Base-by-base conservation (phyloP, 768 basidiomycete species). In the Symmetrospora coprosmae region DNA sequence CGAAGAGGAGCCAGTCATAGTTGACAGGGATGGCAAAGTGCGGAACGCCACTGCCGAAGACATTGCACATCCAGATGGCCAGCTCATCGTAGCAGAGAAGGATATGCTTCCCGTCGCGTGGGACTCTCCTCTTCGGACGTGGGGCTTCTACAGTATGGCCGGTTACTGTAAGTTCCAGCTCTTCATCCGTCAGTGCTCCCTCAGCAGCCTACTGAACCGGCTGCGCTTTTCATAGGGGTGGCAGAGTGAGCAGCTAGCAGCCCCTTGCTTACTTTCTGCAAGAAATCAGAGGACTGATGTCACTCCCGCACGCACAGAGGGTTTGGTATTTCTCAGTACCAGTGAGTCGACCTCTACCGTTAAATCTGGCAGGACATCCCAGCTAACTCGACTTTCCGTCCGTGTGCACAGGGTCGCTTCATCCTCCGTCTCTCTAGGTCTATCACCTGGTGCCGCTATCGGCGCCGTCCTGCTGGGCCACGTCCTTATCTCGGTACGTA, bases 31-130 rank as follows among this genome's bases (percentile, higher is more conserved):
- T 50, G 49, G 49, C 19, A 33, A 27, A 30, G 30, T 33, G n/a
- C 49, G 30, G 25, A 46, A 17, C n/a, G 45, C 45, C n/a, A 27
- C 7, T 17, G 28, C 28, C 16, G 31, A 50, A 14, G 28, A 33
- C 11, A 13, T 13, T 47, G 45, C 11, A 21, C 11, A 13, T 25
- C 11, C 11, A 27, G 14, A 47, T 14, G 16, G 17, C 17, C 14
- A 27, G 11, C 30, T 50, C 14, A 50, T 68, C 35, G 38, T 19
- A 3, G 65, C 61, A 4, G 49, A 60, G 33, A n/a, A 27, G 5
- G 67, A 66, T 38, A 66, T 68, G 65, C 50, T 65, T 0, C 67
- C 67, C 2, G 61, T 68, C 14, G 46, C 65, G 21, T 30, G 27
- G 19, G 34, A 46, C 43, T 40, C 35, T 8, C 47, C 60, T 7